These are phyloP conservation scores for Penicillium cataractarum DNA, from an alignment of 495 filamentous ascomycete species.

Conservation along the genomic window DNA sequence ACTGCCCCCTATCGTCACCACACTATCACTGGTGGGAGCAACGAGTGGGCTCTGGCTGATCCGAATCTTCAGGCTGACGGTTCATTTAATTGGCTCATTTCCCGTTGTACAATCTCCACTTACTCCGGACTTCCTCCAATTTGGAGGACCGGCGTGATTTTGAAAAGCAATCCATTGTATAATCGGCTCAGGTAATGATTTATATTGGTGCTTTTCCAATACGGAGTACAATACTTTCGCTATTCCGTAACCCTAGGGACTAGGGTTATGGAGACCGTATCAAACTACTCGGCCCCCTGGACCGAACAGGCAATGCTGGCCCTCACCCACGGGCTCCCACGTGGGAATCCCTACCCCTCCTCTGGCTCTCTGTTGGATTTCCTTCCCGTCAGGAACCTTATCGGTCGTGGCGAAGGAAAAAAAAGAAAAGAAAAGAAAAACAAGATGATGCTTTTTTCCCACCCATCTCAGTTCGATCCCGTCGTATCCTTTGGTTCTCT, in stretches of 20 bases:
- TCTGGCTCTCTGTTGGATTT: background rate
- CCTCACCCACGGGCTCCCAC: slow-evolving; percentile 15
- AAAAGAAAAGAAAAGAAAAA: background rate
- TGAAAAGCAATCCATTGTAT: background rate
- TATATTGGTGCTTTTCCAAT: background rate
- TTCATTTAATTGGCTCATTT: background rate
- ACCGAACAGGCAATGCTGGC: slow-evolving; percentile 19
- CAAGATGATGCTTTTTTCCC: background rate
- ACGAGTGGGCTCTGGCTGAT: background rate
- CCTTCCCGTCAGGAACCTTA: slow-evolving; percentile 22
- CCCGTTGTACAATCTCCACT: slow-evolving; percentile 4
- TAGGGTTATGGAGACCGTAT: background rate
- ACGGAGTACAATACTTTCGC: background rate
- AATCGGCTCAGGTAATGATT: background rate
- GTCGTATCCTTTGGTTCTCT: background rate
- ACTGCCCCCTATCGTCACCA: slow-evolving; percentile 3
- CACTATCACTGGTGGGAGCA: background rate
- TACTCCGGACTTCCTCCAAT: slow-evolving; percentile 15
- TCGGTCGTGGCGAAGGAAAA: slow-evolving; percentile 14
- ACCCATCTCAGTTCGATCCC: slow-evolving; percentile 1
- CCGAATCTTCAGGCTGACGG: slow-evolving; percentile 10
- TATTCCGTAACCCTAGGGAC: background rate
- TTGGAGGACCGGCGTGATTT: background rate
- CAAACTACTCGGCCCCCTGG: slow-evolving; percentile 12
- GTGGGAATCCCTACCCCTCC: slow-evolving; percentile 24